Base-by-base conservation (phyloP, 495 filamentous ascomycete species). In the Thozetella sp. region DNA sequence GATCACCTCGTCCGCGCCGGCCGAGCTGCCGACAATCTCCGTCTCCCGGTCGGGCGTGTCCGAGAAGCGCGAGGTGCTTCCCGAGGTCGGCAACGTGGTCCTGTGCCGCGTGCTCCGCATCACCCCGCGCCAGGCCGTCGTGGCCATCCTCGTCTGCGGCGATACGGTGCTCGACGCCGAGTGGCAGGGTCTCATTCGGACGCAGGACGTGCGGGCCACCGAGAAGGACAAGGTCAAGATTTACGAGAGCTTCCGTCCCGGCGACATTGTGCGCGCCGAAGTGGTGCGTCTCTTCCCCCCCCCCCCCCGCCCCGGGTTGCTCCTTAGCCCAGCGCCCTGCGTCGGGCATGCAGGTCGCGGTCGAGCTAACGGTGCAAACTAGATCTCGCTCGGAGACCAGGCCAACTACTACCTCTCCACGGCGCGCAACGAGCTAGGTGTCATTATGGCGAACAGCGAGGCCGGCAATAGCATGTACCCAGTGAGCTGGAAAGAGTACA, bases 211-310 rank as follows among this genome's bases (percentile, higher is more conserved):
- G 13, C 81, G 95, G 54, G 93, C 92, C 19, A 96, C 94, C 40
- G 95, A 99, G 83, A 97, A 97, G 77, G 95, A 99, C 60, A 89
- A 87, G 56, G 92, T 98, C 22, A 90, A 91, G 69, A 88, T 97
- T 61, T 87, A 88, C 64, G 93, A 97, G 68, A 92, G 89, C 74
- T 99, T 97, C 72, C 82, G 94, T 59, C 92, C 94, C 13, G 95
- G 95, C 0, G 95, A 99, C 82, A 87, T 99, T 60, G 91, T 99
- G 40, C 81, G 93, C 56, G 95, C 92, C 13, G 84, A 90, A 23
- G 93, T 99, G 67, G 86, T 92, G 61, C 80, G 87, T 82, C 48
- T 58, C 43, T 15, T n/a, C 46, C 25, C 27, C 37, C 25, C 13
- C 54, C 9, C n/a, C n/a, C n/a, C n/a, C n/a, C n/a, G n/a, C n/a